Base-by-base conservation (phyloP, 805 yeast species). In the Vanderwaltozyma polyspora region DNA sequence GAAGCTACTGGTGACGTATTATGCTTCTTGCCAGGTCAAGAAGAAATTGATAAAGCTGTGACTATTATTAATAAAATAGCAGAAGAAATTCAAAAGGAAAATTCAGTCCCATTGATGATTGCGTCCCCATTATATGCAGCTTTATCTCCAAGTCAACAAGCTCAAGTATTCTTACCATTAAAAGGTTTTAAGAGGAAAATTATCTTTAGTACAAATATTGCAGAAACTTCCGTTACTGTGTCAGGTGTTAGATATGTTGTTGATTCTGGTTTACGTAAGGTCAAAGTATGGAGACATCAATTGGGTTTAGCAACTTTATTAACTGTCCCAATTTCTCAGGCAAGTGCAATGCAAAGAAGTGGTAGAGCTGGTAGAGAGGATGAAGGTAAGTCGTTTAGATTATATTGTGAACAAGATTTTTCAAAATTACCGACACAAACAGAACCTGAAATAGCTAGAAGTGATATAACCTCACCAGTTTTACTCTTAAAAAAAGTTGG, bases 301-400 rank as follows among this genome's bases (percentile, higher is more conserved):
- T 62, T 91, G 26, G 96, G 96, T 0, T 68, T 91, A 23, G 89
- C 95, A n/a, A 82, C 96, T 0, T 70, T 91, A 49, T 62, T 91
- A 33, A 87, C 95, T 0, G 85, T 91, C 1, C 91, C 98, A 1
- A 78, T 91, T 16, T 86, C 97, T 0, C 84, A 81, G 49, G 94
- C 97, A 0, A 81, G 94, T 26, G 98, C 97, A 0, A 73, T 82
- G 24, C 99, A 91, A 63, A 67, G 99, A 59, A 76, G 87, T 30
- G 99, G 99, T 56, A 82, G 99, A 68, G 97, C 99, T n/a, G 99
- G 99, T 41, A 84, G 99, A 74, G 97, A 91, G 60, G 70, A 76
- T 13, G 74, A 80, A 21, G 99, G 99, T 28, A 89, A 89, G 55
- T 83, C 91, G 29, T 91, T 68, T 59, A 63, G 97, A 39, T 60